Evolutionary conservation across 2,329 filamentous ascomycete species (phyloP).

Genomic region (Ophiostoma himal-ulmi): DNA sequence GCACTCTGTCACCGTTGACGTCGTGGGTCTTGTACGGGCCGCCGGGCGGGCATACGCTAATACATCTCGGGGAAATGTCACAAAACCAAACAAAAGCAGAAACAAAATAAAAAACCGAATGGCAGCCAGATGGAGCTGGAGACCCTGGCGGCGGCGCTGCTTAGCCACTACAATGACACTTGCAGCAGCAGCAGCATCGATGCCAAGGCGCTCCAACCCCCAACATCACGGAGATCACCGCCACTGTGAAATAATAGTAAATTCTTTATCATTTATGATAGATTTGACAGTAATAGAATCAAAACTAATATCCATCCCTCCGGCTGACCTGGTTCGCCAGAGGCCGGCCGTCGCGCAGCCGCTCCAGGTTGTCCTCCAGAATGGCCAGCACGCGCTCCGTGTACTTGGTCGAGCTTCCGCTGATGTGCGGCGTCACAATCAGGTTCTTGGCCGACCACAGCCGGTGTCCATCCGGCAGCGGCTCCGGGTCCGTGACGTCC

Average conservation of each 20-base stretch:
- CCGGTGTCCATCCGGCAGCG: conserved; percentile 60
- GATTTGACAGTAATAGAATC: no score
- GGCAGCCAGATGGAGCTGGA: no score
- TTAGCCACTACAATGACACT: not conserved
- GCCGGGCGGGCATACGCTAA: no score
- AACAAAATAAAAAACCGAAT: no score
- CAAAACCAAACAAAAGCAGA: no score
- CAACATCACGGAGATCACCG: not conserved
- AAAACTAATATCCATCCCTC: conserved; percentile 25
- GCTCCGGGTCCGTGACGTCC: conserved; percentile 76
- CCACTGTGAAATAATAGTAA: no score
- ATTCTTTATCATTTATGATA: no score
- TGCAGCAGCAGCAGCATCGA: not conserved
- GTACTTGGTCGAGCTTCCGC: conserved; percentile 39
- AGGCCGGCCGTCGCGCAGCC: conserved; percentile 23
- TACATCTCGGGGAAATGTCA: no score
- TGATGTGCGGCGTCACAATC: conserved; percentile 53
- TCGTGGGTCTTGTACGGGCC: no score
- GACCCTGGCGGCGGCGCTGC: no score
- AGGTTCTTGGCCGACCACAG: conserved; percentile 66
- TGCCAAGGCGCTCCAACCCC: not conserved
- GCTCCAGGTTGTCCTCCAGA: conserved; percentile 38
- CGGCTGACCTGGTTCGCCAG: conserved; percentile 27
- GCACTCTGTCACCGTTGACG: no score
- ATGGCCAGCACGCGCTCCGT: conserved; percentile 39